These are phyloP conservation scores for Phaffomyces opuntiae DNA, from an alignment of 805 yeast genomes.

Conservation along the genomic window DNA sequence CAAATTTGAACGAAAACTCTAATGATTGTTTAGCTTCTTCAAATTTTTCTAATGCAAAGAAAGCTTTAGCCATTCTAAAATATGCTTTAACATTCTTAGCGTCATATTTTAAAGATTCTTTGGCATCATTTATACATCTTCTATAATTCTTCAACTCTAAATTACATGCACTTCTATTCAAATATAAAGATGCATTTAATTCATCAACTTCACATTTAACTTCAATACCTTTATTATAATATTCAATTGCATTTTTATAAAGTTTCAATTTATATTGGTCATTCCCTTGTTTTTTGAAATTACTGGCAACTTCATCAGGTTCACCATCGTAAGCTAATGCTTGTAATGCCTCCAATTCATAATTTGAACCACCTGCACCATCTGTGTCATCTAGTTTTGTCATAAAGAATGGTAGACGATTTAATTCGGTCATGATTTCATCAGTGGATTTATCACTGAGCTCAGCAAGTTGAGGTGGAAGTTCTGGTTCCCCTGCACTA, in stretches of 20 bases:
- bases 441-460: conserved; percentile 57
- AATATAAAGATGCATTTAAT: conserved; percentile 55
- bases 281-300: conserved; percentile 90
- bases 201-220: conserved; percentile 51
- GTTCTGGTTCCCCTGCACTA: conserved; percentile 54
- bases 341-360: conserved; percentile 77
- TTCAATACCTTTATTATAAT: conserved; percentile 74
- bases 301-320: conserved; percentile 84
- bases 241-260: conserved; percentile 69
- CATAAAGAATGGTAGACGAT: conserved; percentile 91
- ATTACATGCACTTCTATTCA: conserved; percentile 90
- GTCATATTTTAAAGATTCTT: conserved; percentile 55
- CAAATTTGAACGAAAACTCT: conserved; percentile 57
- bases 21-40: conserved; percentile 69
- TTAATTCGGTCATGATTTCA: conserved; percentile 70
- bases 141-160: conserved; percentile 80
- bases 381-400: conserved; percentile 72
- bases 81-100: conserved; percentile 77
- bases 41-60: conserved; percentile 53
- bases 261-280: conserved; percentile 69
- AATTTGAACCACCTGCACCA: conserved; percentile 69
- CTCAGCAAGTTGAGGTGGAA: conserved; percentile 80
- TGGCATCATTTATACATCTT: conserved; percentile 80
- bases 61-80: conserved; percentile 79
- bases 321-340: conserved; percentile 94